Base-by-base conservation (phyloP, 2,329 filamentous ascomycete genomes). In the Xylaria sp. region DNA sequence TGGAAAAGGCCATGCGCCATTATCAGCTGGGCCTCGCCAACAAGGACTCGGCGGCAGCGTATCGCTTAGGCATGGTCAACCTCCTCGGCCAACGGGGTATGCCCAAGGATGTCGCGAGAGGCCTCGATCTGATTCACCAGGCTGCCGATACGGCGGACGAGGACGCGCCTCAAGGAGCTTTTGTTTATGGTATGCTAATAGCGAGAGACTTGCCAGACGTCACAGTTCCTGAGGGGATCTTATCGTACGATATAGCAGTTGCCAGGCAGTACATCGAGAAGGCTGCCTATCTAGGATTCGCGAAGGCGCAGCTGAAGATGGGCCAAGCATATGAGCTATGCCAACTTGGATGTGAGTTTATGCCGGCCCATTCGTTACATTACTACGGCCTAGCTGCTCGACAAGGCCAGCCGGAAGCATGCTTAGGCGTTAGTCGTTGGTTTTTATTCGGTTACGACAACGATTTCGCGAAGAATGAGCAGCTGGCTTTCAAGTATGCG, bases 361-460 rank as follows among this genome's bases (percentile, higher is more conserved):
- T 97, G 75, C 94, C 96, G 0, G 92, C 93, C 0, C 87, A 97
- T 66, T 98, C 95, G 0, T 82, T 99, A 63, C 96, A 99, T 79
- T 99, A 99, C 83, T 98, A 98, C 77, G 93, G 93, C 44, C 86
- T 99, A 37, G 95, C 96, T 25, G 92, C 96, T 13, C 91, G 92
- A 72, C 96, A 98, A 81, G 95, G 94, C 21, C 94, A 98, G 75
- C 86, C 94, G 0, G 96, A 99, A 79, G 96, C 95, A 0, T 94
- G 97, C 69, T 92, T 99, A 81, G 94, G 95, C 32, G 94, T 99
- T 69, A 98, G 95, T 81, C 96, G 97, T 81, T 99, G 96, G 96
- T 99, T 98, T 78, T 86, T 99, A 32, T 98, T 97, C 76, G 96
- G 96, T 2, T 94, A 96, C 72, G 95, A 98, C 73, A 92, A 91